Percentiles rank a stretch among this genome's conserved stretches.
Evolutionary conservation across 352 stramenopile species (phyloP).

Genomic region (Globisporangium sylvaticum): DNA sequence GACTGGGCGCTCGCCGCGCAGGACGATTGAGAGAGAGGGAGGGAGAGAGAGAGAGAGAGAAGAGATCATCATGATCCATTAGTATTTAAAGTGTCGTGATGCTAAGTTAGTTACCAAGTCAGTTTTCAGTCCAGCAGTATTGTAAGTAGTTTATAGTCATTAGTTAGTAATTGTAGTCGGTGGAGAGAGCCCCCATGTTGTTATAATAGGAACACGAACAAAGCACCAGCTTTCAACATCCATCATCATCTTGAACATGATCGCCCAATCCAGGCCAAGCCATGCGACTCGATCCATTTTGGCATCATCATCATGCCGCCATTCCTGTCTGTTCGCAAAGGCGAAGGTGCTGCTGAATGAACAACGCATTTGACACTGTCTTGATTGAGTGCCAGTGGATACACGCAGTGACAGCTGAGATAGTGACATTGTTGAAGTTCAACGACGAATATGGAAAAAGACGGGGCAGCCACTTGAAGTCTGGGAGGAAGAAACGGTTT

Average conservation of each 20-base stretch:
- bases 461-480: background rate
- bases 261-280: no score
- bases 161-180: background rate
- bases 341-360: no score
- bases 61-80: background rate
- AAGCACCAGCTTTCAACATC: background rate
- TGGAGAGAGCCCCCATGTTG: background rate
- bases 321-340: no score
- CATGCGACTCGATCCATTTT: no score
- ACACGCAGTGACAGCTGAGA: background rate
- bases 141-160: background rate
- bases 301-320: no score
- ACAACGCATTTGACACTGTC: no score
- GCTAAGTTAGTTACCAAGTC: background rate
- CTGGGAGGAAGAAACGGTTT: no score
- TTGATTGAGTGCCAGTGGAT: background rate
- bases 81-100: slow-evolving; percentile 7
- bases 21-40: slow-evolving; percentile 2
- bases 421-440: slow-evolving; percentile 8
- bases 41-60: background rate
- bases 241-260: no score
- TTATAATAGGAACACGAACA: background rate
- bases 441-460: slow-evolving; percentile 1
- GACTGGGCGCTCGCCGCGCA: slow-evolving; percentile 6
- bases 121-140: background rate